These are phyloP conservation scores for Xeromyces bisporus DNA, from an alignment of 495 filamentous ascomycete genomes.

Conservation along the genomic window DNA sequence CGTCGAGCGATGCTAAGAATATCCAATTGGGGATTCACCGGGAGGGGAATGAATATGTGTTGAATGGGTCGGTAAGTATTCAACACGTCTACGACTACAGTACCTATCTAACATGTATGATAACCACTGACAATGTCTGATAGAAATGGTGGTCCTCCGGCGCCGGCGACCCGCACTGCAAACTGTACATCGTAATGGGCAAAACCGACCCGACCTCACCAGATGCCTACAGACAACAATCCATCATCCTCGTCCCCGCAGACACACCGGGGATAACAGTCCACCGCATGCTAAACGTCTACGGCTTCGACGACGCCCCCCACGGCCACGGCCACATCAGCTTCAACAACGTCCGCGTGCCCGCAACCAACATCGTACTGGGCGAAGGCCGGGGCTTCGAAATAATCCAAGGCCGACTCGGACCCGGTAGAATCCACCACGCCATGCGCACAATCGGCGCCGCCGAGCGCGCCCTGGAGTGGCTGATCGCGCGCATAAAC, in stretches of 20 bases:
- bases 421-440: constrained; percentile 86
- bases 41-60: constrained; percentile 66
- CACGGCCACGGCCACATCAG: constrained; percentile 83
- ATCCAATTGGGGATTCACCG: constrained; percentile 65
- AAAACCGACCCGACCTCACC: constrained; percentile 57
- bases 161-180: constrained; percentile 78
- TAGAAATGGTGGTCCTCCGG: constrained; percentile 96
- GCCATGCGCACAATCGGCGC: constrained; percentile 83
- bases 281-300: constrained; percentile 73
- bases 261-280: constrained; percentile 60
- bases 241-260: constrained; percentile 70
- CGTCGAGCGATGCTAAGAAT: constrained; percentile 76
- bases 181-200: constrained; percentile 83
- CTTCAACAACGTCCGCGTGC: constrained; percentile 74
- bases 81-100: not conserved
- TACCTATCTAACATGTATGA: too few species aligned
- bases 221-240: constrained; percentile 72
- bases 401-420: constrained; percentile 85
- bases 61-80: constrained; percentile 58
- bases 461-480: constrained; percentile 69
- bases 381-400: constrained; percentile 90
- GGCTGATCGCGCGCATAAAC: constrained; percentile 80
- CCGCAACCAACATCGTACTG: constrained; percentile 59
- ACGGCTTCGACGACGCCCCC: constrained; percentile 87
- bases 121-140: too few species aligned